These are phyloP conservation scores for Tribonema minus DNA, from an alignment of 108 stramenopile species.

Conservation along the genomic window DNA sequence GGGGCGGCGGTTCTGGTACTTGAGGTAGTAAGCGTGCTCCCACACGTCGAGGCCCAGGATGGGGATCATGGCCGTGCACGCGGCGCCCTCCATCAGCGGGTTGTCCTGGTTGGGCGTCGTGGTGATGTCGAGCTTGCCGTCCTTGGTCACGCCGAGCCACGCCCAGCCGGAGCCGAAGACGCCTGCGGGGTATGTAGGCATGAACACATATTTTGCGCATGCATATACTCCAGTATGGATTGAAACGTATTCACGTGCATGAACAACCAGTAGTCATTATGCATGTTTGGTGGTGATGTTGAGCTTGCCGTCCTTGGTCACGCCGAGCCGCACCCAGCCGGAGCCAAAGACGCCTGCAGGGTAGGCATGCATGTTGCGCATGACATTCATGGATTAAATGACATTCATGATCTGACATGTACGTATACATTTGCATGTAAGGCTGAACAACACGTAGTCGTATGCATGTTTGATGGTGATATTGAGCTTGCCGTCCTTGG, in stretches of 20 bases:
- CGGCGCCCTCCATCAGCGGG: slow-evolving; percentile 46
- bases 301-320: slow-evolving; percentile 32
- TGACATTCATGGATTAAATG: too few relatives aligned
- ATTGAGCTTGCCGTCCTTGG: slow-evolving; percentile 19
- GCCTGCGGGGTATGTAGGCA: too few relatives aligned
- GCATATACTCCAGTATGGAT: too few relatives aligned
- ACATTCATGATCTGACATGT: too few relatives aligned
- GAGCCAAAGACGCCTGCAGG: slow-evolving; percentile 54
- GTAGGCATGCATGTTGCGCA: too few relatives aligned
- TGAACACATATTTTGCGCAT: too few relatives aligned
- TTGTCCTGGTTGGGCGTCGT: slow-evolving; percentile 54
- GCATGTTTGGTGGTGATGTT: slow-evolving; percentile 26
- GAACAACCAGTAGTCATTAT: too few relatives aligned
- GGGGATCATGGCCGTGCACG: slow-evolving; percentile 34
- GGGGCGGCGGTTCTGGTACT: slow-evolving; percentile 58
- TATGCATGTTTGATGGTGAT: too few relatives aligned
- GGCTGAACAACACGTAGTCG: too few relatives aligned
- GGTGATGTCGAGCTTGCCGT: slow-evolving; percentile 31
- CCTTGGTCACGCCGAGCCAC: slow-evolving; percentile 46
- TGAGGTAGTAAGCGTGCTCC: too few relatives aligned
- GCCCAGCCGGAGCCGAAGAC: slow-evolving; percentile 59
- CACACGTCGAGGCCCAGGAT: slow-evolving; percentile 58
- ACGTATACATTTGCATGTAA: too few relatives aligned
- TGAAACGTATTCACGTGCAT: too few relatives aligned
- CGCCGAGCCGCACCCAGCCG: slow-evolving; percentile 56